These are phyloP conservation scores for Lichtheimia hyalospora DNA, from an alignment of 371 early-diverging fungal genomes.

Conservation along the genomic window DNA sequence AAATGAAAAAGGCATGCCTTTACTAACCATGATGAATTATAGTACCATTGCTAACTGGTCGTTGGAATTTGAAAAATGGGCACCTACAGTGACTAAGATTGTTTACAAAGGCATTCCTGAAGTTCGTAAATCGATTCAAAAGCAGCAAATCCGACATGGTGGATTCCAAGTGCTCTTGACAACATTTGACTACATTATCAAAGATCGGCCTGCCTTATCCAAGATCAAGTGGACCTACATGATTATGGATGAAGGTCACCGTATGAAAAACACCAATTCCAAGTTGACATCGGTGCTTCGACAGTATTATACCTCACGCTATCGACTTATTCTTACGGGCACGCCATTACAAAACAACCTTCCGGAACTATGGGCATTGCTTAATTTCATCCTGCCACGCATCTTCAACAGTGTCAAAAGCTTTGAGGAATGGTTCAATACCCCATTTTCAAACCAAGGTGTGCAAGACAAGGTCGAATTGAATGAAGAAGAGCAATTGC, in stretches of 20 bases:
- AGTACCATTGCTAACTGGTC: constrained; percentile 97
- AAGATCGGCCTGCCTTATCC: constrained; percentile 81
- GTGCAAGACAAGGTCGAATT: constrained; percentile 88
- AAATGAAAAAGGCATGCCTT: not conserved
- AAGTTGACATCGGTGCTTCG: constrained; percentile 85
- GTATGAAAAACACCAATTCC: constrained; percentile 95
- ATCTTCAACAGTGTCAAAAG: constrained; percentile 94
- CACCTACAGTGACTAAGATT: constrained; percentile 87
- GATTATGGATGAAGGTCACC: constrained; percentile 99
- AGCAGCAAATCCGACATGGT: constrained; percentile 69
- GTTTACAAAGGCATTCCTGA: constrained; percentile 89
- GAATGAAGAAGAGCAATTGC: constrained; percentile 97
- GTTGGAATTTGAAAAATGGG: constrained; percentile 98
- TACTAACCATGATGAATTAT: not conserved
- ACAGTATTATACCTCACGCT: constrained; percentile 83
- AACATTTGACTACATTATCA: constrained; percentile 98
- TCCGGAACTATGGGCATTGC: constrained; percentile 97
- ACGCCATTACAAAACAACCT: constrained; percentile 99
- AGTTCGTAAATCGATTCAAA: constrained; percentile 73
- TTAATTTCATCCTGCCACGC: constrained; percentile 97
- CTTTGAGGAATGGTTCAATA: constrained; percentile 99
- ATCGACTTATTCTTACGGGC: constrained; percentile 97
- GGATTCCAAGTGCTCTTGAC: constrained; percentile 96
- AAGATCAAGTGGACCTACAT: constrained; percentile 94
- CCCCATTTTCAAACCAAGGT: constrained; percentile 87